Conservation (phyloP, 495 filamentous ascomycete genomes). For the Tetracladium marchalianum region DNA sequence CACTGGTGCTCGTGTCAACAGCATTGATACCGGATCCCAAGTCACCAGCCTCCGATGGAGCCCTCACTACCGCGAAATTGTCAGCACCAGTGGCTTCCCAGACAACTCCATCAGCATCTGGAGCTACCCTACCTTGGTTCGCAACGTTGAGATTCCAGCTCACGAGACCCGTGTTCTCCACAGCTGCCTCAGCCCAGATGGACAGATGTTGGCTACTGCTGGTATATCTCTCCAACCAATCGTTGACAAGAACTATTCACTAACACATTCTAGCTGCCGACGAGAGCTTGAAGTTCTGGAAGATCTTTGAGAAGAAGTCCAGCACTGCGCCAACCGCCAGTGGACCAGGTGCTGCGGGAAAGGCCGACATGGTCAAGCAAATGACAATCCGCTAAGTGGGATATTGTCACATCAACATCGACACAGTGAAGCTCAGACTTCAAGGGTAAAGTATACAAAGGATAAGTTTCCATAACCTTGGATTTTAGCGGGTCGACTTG, state of each 20-base stretch:
- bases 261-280: constrained; percentile 53
- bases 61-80: constrained; percentile 93
- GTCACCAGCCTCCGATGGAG: constrained; percentile 94
- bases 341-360: constrained; percentile 42
- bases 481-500: constrained; percentile 19
- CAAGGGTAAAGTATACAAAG: constrained; percentile 16
- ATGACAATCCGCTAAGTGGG: constrained; percentile 84
- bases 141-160: constrained; percentile 97
- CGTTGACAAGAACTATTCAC: constrained; percentile 1
- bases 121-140: constrained; percentile 93
- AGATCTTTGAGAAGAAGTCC: constrained; percentile 96
- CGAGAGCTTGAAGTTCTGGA: constrained; percentile 99
- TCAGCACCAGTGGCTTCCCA: constrained; percentile 94
- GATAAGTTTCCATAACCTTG: constrained; percentile 13
- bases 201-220: constrained; percentile 93
- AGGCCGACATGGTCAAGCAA: constrained; percentile 75
- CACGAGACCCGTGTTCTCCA: constrained; percentile 95
- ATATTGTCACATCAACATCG: constrained; percentile 6
- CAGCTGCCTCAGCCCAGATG: constrained; percentile 89
- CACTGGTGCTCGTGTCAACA: constrained; percentile 93
- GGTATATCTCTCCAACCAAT: constrained; percentile 21
- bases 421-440: constrained; percentile 16
- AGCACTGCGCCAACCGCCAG: constrained; percentile 51
- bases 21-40: constrained; percentile 95
- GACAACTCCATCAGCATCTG: constrained; percentile 98